phyloP scores from a whole-genome alignment of 2,329 filamentous ascomycete genomes.

The Hymenoscyphus infarciens region DNA sequence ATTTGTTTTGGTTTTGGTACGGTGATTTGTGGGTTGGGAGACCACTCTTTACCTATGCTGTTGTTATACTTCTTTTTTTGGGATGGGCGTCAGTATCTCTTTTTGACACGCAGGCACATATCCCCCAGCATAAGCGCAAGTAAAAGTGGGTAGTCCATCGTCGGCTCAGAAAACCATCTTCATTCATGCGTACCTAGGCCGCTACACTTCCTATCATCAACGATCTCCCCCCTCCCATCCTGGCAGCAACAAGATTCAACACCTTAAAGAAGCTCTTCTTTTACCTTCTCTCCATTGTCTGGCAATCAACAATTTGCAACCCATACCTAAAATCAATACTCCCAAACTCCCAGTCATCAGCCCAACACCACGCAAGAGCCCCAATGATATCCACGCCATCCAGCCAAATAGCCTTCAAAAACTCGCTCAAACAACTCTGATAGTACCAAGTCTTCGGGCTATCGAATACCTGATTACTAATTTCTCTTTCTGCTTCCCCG shows the following conservation, averaged over 20 bases:
- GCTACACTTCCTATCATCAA: no score
- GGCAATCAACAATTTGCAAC: background rate
- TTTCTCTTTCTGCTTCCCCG: background rate
- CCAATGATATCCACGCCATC: constrained; percentile 5
- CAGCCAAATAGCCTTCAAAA: background rate
- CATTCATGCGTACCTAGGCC: background rate
- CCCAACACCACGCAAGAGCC: background rate
- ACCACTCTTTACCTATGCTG: no score
- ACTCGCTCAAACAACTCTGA: background rate
- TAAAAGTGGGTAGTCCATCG: no score
- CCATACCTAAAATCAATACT: background rate
- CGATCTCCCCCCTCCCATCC: background rate
- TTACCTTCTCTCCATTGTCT: background rate
- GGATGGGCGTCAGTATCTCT: no score
- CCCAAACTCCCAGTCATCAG: background rate
- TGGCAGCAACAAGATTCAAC: background rate
- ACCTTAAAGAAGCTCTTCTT: background rate
- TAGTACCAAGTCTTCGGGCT: background rate
- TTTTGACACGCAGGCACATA: no score
- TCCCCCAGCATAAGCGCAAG: no score
- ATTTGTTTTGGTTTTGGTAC: no score
- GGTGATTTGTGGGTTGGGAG: no score
- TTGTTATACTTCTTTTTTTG: no score
- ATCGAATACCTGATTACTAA: background rate
- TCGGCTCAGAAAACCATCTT: background rate